Evolutionary conservation across 2,329 filamentous ascomycete genomes (phyloP), one percentile per base, ranked within the genome.

Genomic region (Cladophialophora exuberans): DNA sequence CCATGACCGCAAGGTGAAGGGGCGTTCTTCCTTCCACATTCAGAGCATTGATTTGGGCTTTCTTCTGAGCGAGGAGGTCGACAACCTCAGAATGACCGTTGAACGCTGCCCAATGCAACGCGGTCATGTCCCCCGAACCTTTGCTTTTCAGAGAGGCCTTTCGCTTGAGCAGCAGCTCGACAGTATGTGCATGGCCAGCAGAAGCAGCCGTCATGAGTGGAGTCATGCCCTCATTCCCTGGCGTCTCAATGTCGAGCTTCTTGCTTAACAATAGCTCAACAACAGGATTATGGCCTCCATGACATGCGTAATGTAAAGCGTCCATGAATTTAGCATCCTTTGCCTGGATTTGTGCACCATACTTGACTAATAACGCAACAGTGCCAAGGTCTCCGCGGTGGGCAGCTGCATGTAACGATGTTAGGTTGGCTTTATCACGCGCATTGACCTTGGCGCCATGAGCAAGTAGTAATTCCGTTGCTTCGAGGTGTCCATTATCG

Each of bases 21-120:
- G 39, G 39, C 23, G 39, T 42, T 25, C 39, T 26, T 23, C 39
- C 39, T 18, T 42, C 39, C 6, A 42, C 39, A 23, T 42, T 42
- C 10, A 25, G 17, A 13, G 39, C 39, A 22, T 42, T 42, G 39
- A 42, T 42, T 26, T 42, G 39, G n/a, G 39, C 39, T 20, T 42
- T 42, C 39, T 42, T 42, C 22, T 42, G 39, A 18, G 39, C 39
- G 26, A 42, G 39, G 10, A 42, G 39, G 39, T 42, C 39, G 39
- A 42, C 39, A 6, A 42, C 39, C 39, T 42, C 39, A 22, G 26
- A 18, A 6, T 42, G 39, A 42, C 39, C 39, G 15, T 42, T 42
- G 20, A 42, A 42, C 3, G 39, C 22, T 25, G 39, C 39, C 39
- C 39, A 42, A 22, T 42, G 39, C 5, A 42, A 22, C n/a, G 39